Conservation (phyloP, 148 eudicot genomes). For the Camellia granthamiana region DNA sequence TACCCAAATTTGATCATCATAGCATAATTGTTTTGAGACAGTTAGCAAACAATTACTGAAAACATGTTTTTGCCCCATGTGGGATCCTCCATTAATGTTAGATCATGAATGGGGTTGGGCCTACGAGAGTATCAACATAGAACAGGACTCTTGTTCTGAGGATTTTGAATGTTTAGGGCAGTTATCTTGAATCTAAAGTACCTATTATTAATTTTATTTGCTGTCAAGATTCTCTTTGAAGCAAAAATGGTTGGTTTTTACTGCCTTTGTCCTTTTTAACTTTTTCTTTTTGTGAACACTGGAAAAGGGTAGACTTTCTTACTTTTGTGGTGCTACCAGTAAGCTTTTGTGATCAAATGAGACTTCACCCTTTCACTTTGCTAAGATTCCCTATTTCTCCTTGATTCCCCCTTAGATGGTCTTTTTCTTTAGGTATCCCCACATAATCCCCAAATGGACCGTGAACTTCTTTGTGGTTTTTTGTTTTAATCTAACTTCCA, state of each 20-base stretch:
- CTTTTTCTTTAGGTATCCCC: no score
- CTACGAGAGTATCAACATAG: not conserved
- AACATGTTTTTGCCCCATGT: not conserved
- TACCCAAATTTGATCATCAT: no score
- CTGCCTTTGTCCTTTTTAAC: not conserved
- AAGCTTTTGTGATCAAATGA: no score
- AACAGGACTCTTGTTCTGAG: not conserved
- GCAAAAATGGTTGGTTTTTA: not conserved
- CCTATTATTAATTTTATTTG: no score
- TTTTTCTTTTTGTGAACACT: no score
- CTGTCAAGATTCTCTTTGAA: not conserved
- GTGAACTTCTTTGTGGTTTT: not conserved
- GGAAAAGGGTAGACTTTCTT: not conserved
- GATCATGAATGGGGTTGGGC: not conserved
- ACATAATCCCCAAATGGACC: not conserved
- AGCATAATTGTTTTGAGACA: not conserved
- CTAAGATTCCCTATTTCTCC: no score
- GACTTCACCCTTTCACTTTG: not conserved
- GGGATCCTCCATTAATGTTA: not conserved
- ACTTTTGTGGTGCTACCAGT: no score
- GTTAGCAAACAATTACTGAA: not conserved
- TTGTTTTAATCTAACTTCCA: no score
- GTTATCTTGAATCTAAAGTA: no score
- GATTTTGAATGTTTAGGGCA: not conserved
- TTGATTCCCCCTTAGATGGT: no score